These are phyloP conservation scores for Marasmius fiardii DNA, from an alignment of 1,284 basidiomycete species.

Conservation along the genomic window DNA sequence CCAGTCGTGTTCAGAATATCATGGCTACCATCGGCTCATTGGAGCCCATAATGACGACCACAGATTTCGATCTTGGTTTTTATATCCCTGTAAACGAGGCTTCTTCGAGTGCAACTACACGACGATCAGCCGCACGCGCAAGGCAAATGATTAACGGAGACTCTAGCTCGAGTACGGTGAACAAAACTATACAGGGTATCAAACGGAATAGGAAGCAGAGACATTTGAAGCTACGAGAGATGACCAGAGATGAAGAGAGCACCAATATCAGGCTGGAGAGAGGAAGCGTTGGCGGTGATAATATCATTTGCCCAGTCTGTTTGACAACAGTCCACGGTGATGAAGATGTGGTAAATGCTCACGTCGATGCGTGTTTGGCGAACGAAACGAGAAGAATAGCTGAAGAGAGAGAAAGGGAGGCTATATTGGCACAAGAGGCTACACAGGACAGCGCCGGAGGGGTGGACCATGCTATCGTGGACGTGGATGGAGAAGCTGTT, in stretches of 20 bases:
- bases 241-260: conserved; percentile 59
- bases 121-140: conserved; percentile 16
- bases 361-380: conserved; percentile 72
- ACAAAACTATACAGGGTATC: conserved; percentile 52
- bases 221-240: conserved; percentile 57
- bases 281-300: conserved; percentile 29
- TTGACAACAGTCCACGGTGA: conserved; percentile 54
- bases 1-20: conserved; percentile 63
- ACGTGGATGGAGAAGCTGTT: conserved; percentile 32
- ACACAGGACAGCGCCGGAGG: conserved; percentile 24
- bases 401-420: conserved; percentile 28
- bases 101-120: conserved; percentile 12
- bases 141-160: conserved; percentile 55
- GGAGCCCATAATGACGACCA: conserved; percentile 23
- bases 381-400: conserved; percentile 46
- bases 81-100: background rate
- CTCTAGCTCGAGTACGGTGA: conserved; percentile 39
- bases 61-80: conserved; percentile 27
- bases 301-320: conserved; percentile 66
- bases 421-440: conserved; percentile 23
- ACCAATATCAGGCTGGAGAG: conserved; percentile 21
- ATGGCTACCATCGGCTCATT: conserved; percentile 56
- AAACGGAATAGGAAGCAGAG: conserved; percentile 64
- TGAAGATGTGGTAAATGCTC: conserved; percentile 67
- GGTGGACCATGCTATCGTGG: conserved; percentile 32